phyloP scores from a whole-genome alignment of 2,329 filamentous ascomycete species.

The Waltergamsia citrina region DNA sequence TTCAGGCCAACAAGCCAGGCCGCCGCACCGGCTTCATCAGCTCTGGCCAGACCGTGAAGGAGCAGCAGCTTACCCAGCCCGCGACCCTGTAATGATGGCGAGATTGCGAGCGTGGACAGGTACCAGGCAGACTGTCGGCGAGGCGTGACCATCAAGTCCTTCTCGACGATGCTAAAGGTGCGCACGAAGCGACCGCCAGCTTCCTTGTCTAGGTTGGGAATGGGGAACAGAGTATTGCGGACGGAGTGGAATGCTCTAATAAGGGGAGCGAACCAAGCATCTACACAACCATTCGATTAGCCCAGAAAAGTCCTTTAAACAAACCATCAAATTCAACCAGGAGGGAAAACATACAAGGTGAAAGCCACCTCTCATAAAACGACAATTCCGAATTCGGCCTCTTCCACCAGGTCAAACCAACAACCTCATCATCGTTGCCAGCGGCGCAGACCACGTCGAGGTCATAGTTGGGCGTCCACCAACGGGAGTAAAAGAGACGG shows the following conservation, averaged over 20 bases:
- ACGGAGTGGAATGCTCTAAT: constrained; percentile 13
- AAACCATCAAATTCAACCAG: not conserved
- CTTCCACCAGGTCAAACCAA: constrained; percentile 24
- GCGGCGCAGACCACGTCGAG: constrained; percentile 16
- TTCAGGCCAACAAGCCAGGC: constrained; percentile 21
- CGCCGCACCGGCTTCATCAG: constrained; percentile 15
- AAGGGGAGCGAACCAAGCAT: constrained; percentile 19
- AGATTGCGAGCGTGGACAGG: constrained; percentile 21
- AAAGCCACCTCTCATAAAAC: constrained; percentile 19
- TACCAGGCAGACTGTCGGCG: constrained; percentile 22
- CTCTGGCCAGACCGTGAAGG: constrained; percentile 15
- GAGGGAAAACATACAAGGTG: constrained; percentile 17
- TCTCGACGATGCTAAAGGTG: constrained; percentile 13
- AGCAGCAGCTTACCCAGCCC: constrained; percentile 21
- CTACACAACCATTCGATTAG: constrained; percentile 7
- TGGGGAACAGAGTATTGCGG: constrained; percentile 14
- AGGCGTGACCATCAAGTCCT: constrained; percentile 14
- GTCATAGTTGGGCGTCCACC: constrained; percentile 20
- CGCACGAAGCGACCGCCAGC: constrained; percentile 13
- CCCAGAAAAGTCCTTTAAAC: constrained; percentile 3
- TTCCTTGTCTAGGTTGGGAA: constrained; percentile 10
- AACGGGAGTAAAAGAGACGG: constrained; percentile 18
- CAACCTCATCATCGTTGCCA: constrained; percentile 8
- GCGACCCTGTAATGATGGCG: constrained; percentile 17
- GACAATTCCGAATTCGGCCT: constrained; percentile 13